Evolutionary conservation across 2,329 filamentous ascomycete genomes (phyloP).

Genomic region (Paecilomyces dactylethromorphus): DNA sequence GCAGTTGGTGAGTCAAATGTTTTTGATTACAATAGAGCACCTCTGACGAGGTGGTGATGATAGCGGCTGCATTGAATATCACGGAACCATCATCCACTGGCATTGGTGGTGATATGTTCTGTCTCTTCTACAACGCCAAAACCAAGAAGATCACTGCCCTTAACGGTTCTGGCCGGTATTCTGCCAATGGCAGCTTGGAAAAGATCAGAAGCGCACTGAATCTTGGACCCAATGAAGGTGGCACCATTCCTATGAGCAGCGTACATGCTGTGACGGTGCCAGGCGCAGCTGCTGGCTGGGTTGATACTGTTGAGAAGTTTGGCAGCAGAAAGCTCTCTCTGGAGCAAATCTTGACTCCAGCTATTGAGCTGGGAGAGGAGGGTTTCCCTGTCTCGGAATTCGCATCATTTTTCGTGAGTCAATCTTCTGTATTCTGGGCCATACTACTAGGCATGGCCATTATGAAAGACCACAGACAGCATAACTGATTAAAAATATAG

Average conservation of each 20-base stretch:
- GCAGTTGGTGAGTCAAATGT: constrained; percentile 61
- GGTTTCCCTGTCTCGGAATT: constrained; percentile 87
- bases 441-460: neutral
- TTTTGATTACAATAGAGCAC: neutral
- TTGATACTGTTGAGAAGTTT: constrained; percentile 79
- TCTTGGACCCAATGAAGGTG: constrained; percentile 50
- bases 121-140: constrained; percentile 80
- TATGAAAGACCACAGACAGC: neutral
- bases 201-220: constrained; percentile 63
- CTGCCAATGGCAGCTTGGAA: constrained; percentile 62
- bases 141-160: constrained; percentile 75
- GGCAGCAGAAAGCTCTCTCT: constrained; percentile 78
- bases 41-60: constrained; percentile 1
- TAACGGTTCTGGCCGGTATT: constrained; percentile 88
- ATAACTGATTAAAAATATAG: constrained; percentile 38
- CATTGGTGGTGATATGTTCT: constrained; percentile 96
- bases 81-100: constrained; percentile 91
- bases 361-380: constrained; percentile 76
- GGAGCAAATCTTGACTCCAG: constrained; percentile 72
- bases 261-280: constrained; percentile 81
- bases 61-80: constrained; percentile 84
- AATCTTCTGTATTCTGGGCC: neutral
- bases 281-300: constrained; percentile 88
- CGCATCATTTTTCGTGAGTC: constrained; percentile 59
- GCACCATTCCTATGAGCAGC: constrained; percentile 65